Evolutionary conservation across 257 asterid species (phyloP), one percentile per base, ranked within the genome.

Genomic region (Euphrasia confusa): DNA sequence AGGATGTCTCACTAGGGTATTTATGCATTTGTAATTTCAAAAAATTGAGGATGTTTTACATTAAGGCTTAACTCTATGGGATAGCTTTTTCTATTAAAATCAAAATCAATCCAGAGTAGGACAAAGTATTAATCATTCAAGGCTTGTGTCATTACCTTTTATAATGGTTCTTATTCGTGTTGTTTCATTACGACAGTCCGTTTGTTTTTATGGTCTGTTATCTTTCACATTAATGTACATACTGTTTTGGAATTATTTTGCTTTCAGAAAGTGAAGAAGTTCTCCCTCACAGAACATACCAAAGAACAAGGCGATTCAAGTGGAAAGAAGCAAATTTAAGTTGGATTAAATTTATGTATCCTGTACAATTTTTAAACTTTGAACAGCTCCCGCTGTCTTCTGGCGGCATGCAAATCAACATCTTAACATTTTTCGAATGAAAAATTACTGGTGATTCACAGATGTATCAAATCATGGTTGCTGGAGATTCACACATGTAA

Each of bases 251-350:
- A 52, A 28, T 47, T n/a, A 14, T 61, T 18, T 40, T 52, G 26
- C 52, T 64, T 61, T 49, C 76, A 81, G 86, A 81, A 81, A 68
- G 86, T 81, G 80, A 81, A 75, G 80, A 78, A 78, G 74, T 81
- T 81, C 71, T 81, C 81, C 61, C 77, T 78, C 50, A 83, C 74
- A 24, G 81, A 75, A 40, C 66, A 48, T 59, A 60, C 37, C 68
- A 62, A 28, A 44, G 69, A 75, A 65, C 54, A 62, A 61, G 45
- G 74, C 27, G 79, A 77, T 70, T 68, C 81, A 17, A 61, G 68
- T 40, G 61, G 30, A 59, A 78, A 68, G 76, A 75, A 68, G 60
- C 71, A 62, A 65, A 65, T 26, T 68, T 75, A 75, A 72, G 61
- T 53, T 53, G 10, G 60, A 21, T 27, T 45, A 9, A 7, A 40